A percentile compares a stretch with the other conserved stretches of the same genome.
Conservation (phyloP, 1,139 yeast genomes). For the Meyerozyma smithsonii region DNA sequence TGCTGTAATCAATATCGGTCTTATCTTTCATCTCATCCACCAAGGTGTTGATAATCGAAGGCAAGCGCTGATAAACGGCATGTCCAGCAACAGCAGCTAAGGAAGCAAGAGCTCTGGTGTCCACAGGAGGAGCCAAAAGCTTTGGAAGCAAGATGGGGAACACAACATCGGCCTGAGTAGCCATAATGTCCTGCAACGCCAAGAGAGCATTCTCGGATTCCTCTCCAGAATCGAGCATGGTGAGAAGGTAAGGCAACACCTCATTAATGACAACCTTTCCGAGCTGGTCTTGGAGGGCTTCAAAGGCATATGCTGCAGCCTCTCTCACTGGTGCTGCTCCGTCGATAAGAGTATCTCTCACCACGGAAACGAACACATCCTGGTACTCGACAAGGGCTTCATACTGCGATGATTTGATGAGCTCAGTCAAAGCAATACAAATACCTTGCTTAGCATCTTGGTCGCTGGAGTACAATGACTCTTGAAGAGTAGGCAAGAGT, state of each 20-base stretch:
- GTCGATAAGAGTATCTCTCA: slow-evolving; percentile 78
- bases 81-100: slow-evolving; percentile 89
- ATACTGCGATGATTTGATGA: slow-evolving; percentile 67
- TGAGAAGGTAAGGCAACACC: slow-evolving; percentile 77
- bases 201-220: slow-evolving; percentile 71
- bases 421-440: slow-evolving; percentile 86
- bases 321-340: slow-evolving; percentile 69
- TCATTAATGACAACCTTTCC: slow-evolving; percentile 88
- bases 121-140: slow-evolving; percentile 75
- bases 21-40: slow-evolving; percentile 46
- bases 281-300: slow-evolving; percentile 71
- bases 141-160: slow-evolving; percentile 94
- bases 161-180: slow-evolving; percentile 81
- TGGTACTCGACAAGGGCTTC: slow-evolving; percentile 65
- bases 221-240: slow-evolving; percentile 52
- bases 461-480: slow-evolving; percentile 57
- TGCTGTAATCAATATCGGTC: slow-evolving; percentile 29
- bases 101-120: slow-evolving; percentile 82
- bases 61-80: slow-evolving; percentile 69
- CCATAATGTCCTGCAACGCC: slow-evolving; percentile 90
- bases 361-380: slow-evolving; percentile 64
- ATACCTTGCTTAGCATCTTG: slow-evolving; percentile 92
- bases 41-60: slow-evolving; percentile 67
- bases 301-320: slow-evolving; percentile 91
- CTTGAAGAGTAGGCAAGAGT: slow-evolving; percentile 78